Evolutionary conservation across 2,329 filamentous ascomycete species (phyloP).

Genomic region (Claviceps spartinae): DNA sequence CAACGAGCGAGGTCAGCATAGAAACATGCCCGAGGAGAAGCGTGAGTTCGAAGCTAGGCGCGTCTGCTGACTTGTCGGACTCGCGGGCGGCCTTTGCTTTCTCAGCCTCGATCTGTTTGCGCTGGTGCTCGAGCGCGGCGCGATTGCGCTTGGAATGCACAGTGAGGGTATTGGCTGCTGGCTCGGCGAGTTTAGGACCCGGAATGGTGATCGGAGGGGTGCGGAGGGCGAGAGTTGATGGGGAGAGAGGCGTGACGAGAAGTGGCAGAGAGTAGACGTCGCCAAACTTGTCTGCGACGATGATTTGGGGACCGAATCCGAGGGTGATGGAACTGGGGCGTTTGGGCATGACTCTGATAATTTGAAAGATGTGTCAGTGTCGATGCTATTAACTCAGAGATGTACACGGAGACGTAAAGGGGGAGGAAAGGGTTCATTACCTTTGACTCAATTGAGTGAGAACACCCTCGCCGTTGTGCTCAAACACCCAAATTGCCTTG

Average conservation of each 20-base stretch:
- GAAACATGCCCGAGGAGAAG: constrained; percentile 88
- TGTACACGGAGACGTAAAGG: background rate
- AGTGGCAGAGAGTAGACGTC: constrained; percentile 87
- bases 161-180: constrained; percentile 43
- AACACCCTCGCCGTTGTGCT: constrained; percentile 45
- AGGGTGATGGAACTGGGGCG: constrained; percentile 66
- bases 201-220: background rate
- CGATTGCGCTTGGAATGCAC: constrained; percentile 53
- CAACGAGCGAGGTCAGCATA: constrained; percentile 67
- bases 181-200: constrained; percentile 24
- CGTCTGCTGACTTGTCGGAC: constrained; percentile 16
- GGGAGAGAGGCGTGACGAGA: constrained; percentile 12
- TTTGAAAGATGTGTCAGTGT: background rate
- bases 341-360: constrained; percentile 67
- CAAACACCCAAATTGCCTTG: constrained; percentile 77
- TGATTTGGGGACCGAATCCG: constrained; percentile 56
- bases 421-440: constrained; percentile 25
- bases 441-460: constrained; percentile 59
- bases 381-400: too few relatives aligned
- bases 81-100: constrained; percentile 11
- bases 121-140: constrained; percentile 45
- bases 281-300: constrained; percentile 89
- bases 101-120: constrained; percentile 27
- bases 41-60: constrained; percentile 53
- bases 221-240: constrained; percentile 6